phyloP scores from a whole-genome alignment of 768 basidiomycete species.

The Boletus eberwhitei region DNA sequence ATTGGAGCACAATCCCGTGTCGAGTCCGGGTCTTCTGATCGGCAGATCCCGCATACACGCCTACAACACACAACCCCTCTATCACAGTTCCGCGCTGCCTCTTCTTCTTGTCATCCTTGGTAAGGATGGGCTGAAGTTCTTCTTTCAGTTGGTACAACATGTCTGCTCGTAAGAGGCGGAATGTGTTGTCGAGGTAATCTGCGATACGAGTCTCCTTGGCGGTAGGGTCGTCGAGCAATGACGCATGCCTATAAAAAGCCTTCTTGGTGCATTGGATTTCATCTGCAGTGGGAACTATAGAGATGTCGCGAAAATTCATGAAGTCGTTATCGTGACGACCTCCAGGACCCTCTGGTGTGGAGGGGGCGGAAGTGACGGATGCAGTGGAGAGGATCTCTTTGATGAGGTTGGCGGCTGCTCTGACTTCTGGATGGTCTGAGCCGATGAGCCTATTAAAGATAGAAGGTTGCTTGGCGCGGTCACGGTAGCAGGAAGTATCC shows the following conservation, averaged over 20 bases:
- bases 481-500: slow-evolving; percentile 35
- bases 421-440: slow-evolving; percentile 26
- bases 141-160: slow-evolving; percentile 58
- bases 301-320: slow-evolving; percentile 50
- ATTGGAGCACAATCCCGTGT: slow-evolving; percentile 43
- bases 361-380: slow-evolving; percentile 18
- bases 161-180: slow-evolving; percentile 61
- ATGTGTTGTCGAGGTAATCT: slow-evolving; percentile 62
- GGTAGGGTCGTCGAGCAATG: slow-evolving; percentile 42
- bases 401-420: slow-evolving; percentile 32
- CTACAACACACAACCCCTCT: slow-evolving; percentile 36
- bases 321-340: slow-evolving; percentile 65
- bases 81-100: slow-evolving; percentile 37
- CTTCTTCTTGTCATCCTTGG: slow-evolving; percentile 36
- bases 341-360: slow-evolving; percentile 40
- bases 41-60: slow-evolving; percentile 32
- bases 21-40: slow-evolving; percentile 30
- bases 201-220: slow-evolving; percentile 37
- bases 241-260: slow-evolving; percentile 22
- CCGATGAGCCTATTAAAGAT: slow-evolving; percentile 26
- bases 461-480: slow-evolving; percentile 32
- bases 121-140: slow-evolving; percentile 43
- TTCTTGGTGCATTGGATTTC: slow-evolving; percentile 45
- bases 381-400: slow-evolving; percentile 33
- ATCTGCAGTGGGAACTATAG: slow-evolving; percentile 61